Percentiles rank a stretch among this genome's conserved stretches.
phyloP scores from a whole-genome alignment of 371 early-diverging fungal genomes.

The Lichtheimia hyalospora region DNA sequence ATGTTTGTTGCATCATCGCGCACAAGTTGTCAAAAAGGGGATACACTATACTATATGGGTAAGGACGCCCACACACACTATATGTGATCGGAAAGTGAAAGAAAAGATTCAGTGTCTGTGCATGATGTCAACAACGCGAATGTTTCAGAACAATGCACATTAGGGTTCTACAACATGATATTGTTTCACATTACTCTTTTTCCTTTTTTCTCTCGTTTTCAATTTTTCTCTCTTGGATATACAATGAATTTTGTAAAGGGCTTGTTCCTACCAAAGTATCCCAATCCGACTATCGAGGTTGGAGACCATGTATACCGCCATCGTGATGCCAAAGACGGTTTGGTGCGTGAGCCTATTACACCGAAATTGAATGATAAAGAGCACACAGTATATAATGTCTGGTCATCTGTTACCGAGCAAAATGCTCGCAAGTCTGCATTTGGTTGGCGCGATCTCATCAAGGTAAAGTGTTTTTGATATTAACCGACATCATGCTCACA shows the following conservation, averaged over 20 bases:
- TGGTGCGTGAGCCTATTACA: slow-evolving; percentile 41
- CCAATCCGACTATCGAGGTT: slow-evolving; percentile 40
- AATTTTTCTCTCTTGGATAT: slow-evolving; percentile 1
- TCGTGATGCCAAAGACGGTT: slow-evolving; percentile 34
- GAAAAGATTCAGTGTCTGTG: no score
- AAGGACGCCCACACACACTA: no score
- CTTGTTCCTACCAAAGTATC: slow-evolving; percentile 26
- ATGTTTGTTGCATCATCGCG: no score
- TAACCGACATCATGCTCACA: not conserved
- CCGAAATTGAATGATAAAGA: slow-evolving; percentile 40
- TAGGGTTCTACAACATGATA: no score
- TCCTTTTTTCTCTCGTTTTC: not conserved
- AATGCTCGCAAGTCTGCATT: slow-evolving; percentile 45
- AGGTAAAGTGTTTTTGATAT: slow-evolving; percentile 42
- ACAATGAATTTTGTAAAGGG: slow-evolving; percentile 22
- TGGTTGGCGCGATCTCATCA: slow-evolving; percentile 48
- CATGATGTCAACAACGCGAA: no score
- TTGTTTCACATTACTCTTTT: slow-evolving; percentile 2
- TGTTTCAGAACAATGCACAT: no score
- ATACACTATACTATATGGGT: no score
- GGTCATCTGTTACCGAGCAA: slow-evolving; percentile 38
- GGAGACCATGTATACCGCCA: slow-evolving; percentile 53
- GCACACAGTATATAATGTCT: slow-evolving; percentile 44
- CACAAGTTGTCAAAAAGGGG: no score
- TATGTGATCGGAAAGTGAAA: no score